Conservation (phyloP, 192 early-diverging fungal genomes). For the Coemansia sp. region DNA sequence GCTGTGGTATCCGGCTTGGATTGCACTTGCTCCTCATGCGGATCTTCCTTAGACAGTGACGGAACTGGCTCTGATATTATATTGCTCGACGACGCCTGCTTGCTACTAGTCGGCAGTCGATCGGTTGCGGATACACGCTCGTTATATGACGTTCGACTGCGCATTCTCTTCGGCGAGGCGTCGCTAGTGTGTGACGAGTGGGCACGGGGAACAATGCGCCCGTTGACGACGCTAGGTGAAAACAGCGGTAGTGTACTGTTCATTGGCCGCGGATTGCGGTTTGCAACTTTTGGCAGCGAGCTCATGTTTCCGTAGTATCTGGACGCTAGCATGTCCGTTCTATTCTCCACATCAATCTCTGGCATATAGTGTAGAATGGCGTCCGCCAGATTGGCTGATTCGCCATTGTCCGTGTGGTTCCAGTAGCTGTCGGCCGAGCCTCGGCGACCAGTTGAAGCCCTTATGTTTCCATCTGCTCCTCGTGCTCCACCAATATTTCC, state of each 20-base stretch:
- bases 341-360: conserved; percentile 28
- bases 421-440: conserved; percentile 8
- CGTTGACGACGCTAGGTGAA: conserved; percentile 44
- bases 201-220: conserved; percentile 9
- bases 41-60: background rate
- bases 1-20: background rate
- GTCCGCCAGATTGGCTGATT: conserved; percentile 13
- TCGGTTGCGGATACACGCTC: background rate
- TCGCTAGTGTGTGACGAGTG: conserved; percentile 31
- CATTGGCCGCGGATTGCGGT: conserved; percentile 41
- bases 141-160: background rate
- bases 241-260: conserved; percentile 53
- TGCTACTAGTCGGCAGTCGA: background rate
- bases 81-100: background rate
- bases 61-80: background rate
- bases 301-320: conserved; percentile 51
- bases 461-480: background rate
- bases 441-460: conserved; percentile 4
- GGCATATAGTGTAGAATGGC: conserved; percentile 47
- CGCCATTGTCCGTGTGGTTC: conserved; percentile 12
- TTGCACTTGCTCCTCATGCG: background rate
- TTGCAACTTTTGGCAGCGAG: conserved; percentile 16
- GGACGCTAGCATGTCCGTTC: conserved; percentile 29
- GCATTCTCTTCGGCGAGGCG: conserved; percentile 3
- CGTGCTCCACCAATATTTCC: background rate